Evolutionary conservation across 1,284 basidiomycete genomes (phyloP), one percentile per base, ranked within the genome.

Genomic region (Pulchroboletus neoregius): DNA sequence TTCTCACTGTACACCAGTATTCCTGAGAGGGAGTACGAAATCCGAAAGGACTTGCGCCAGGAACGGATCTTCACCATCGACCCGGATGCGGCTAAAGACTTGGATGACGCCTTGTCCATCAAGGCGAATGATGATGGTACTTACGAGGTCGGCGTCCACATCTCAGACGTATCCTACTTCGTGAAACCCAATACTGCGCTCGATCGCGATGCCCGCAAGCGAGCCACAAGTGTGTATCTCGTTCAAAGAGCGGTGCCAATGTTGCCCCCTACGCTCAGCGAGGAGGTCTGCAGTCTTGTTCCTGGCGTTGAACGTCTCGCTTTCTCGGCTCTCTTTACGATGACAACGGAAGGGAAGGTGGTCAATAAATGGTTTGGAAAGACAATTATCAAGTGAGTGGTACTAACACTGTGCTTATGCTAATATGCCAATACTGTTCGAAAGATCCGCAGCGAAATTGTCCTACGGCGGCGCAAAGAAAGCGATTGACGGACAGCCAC

Each of bases 141-240:
- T 7, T 93, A 82, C 63, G 89, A 93, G 43, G 80, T 99, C 41
- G 92, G 92, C 48, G 83, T 99, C 10, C 96, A 99, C 63, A 84
- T 99, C 56, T 90, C 94, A 16, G 96, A 99, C 67, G 94, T 98
- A 1, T 91, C 94, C 2, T 87, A 89, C 75, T 99, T 98, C 71
- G 89, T 95, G 62, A 95, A 94, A 72, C 84, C 92, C 22, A 96
- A 96, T 68, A 96, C 92, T 7, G 90, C 94, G 13, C 75, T 99
- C 56, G 96, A 99, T 63, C 91, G 96, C 28, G 96, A 99, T 69
- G 96, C 96, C 40, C 84, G 93, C 58, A 98, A 97, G 72, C 82
- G 95, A 53, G 95, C 94, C 23, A 98, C 94, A 3, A 93, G 91
- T 57, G 96, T 99, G 41, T 97, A 97, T 65, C 84, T 99, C 34